These are phyloP conservation scores for Talaromyces sp. DNA, from an alignment of 2,329 filamentous ascomycete species.

Conservation along the genomic window DNA sequence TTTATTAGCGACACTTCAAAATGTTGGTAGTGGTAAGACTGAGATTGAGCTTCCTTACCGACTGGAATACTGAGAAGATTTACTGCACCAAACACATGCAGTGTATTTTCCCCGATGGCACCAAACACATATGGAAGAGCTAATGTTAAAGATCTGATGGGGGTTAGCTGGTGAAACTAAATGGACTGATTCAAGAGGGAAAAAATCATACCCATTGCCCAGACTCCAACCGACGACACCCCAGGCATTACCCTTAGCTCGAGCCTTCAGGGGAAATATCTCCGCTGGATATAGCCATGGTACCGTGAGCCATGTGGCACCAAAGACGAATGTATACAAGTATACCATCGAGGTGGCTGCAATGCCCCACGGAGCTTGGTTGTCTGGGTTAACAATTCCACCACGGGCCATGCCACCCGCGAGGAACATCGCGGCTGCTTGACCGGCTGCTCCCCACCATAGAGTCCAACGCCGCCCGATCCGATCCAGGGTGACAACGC, in stretches of 20 bases:
- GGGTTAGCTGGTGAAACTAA: not conserved
- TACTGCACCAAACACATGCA: slow-evolving; percentile 61
- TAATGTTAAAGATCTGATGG: not conserved
- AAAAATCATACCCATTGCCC: slow-evolving; percentile 15
- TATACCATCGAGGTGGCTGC: slow-evolving; percentile 23
- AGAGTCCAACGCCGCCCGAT: slow-evolving; percentile 41
- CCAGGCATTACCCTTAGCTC: slow-evolving; percentile 57
- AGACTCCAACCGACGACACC: slow-evolving; percentile 30
- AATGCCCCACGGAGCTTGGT: not conserved
- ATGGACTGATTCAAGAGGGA: not conserved
- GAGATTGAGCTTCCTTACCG: too few relatives aligned
- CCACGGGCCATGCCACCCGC: slow-evolving; percentile 1
- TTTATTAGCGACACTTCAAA: too few relatives aligned
- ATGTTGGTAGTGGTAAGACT: too few relatives aligned
- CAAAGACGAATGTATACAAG: slow-evolving; percentile 67
- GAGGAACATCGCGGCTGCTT: not conserved
- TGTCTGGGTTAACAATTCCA: not conserved
- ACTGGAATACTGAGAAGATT: slow-evolving; percentile 66
- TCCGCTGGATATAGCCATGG: slow-evolving; percentile 60
- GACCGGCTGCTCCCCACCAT: slow-evolving; percentile 35
- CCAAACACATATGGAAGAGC: not conserved
- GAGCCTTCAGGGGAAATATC: slow-evolving; percentile 57
- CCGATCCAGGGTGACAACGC: slow-evolving; percentile 38
- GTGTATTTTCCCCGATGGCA: not conserved
- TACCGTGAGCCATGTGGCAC: slow-evolving; percentile 65